Evolutionary conservation across 257 asterid species (phyloP), one percentile per base, ranked within the genome.

Genomic region (Nicotiana benthamiana): DNA sequence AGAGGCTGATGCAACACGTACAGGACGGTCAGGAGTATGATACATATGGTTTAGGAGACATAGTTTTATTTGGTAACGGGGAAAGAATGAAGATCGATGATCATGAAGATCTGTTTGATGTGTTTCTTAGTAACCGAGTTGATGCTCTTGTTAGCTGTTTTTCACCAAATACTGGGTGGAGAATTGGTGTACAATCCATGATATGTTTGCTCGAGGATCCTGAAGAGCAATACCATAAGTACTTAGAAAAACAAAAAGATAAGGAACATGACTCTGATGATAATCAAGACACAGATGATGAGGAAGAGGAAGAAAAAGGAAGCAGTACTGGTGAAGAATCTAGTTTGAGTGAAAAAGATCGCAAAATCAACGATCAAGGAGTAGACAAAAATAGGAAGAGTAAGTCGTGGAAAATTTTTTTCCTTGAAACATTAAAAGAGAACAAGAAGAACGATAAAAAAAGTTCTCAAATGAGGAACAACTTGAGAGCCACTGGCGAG

Each of bases 51-150:
- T 75, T 90, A 32, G 94, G 93, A 18, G 89, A 90, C 32, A 61
- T 91, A 12, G 83, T 89, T 52, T 54, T 91, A 81, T 87, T 78
- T 75, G 95, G 93, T 16, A 91, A 89, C 34, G 85, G 87, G 62
- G 81, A 87, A 48, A 36, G 91, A 62, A 88, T 89, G 92, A 88
- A 83, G 75, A 83, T 91, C 22, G 77, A 28, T 17, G 92, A 87
- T 57, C 87, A 89, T 43, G 89, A 87, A n/a, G 92, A 87, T 17
- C 83, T 89, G 43, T 63, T 56, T n/a, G 86, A 89, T 67, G 85
- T 88, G 4, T 91, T 87, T 87, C 90, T 91, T 24, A 86, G 80
- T n/a, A 18, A 83, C 40, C 92, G 95, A 12, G 65, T 87, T 17
- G 10, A 26, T 1, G 70, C 75, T 10, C 85, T 91, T 20, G 13